These are phyloP conservation scores for Caryopteris hybrid DNA, from an alignment of 305 asterid species.

Conservation along the genomic window DNA sequence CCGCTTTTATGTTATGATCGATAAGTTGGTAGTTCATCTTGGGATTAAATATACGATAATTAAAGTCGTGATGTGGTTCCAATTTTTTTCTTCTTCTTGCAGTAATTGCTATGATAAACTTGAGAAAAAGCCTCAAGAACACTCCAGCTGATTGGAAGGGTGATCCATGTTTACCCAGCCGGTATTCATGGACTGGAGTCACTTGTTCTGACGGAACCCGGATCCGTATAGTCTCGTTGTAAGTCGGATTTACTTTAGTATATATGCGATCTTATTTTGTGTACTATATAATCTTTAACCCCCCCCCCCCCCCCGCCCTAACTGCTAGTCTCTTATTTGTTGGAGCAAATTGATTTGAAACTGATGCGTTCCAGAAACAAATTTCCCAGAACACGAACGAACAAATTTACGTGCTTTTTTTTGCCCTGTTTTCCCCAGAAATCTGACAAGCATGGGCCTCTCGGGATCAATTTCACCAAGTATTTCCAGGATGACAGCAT, in stretches of 20 bases:
- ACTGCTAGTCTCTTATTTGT: too few relatives aligned
- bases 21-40: neutral
- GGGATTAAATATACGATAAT: neutral
- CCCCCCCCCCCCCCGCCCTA: too few relatives aligned
- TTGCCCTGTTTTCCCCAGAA: slow-evolving; percentile 37
- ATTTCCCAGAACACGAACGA: too few relatives aligned
- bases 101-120: slow-evolving; percentile 65
- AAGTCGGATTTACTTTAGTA: slow-evolving; percentile 42
- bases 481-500: slow-evolving; percentile 68
- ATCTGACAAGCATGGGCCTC: slow-evolving; percentile 64
- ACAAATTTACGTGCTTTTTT: too few relatives aligned
- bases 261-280: too few relatives aligned
- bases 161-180: slow-evolving; percentile 86
- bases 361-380: too few relatives aligned
- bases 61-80: neutral
- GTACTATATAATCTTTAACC: too few relatives aligned
- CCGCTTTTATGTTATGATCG: neutral
- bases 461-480: slow-evolving; percentile 65
- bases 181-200: slow-evolving; percentile 84
- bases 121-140: slow-evolving; percentile 56
- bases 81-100: slow-evolving; percentile 20
- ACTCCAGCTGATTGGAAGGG: slow-evolving; percentile 91
- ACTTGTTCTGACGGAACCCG: slow-evolving; percentile 63
- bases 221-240: slow-evolving; percentile 67
- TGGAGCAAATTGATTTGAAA: too few relatives aligned